phyloP scores from a whole-genome alignment of 495 filamentous ascomycete species.

The Clohesyomyces aquaticus region DNA sequence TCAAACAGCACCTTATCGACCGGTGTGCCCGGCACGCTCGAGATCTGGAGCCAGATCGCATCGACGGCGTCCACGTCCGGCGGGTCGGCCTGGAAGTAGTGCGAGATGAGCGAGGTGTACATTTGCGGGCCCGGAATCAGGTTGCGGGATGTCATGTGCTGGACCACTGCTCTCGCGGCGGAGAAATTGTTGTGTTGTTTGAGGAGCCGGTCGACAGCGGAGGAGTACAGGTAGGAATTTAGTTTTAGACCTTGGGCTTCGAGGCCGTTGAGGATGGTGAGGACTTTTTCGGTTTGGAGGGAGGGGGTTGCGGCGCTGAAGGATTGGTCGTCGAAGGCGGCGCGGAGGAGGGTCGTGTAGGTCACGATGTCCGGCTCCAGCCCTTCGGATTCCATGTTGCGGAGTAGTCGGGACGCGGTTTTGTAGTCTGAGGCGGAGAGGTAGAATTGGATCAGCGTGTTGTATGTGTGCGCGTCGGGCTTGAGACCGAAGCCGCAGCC shows the following conservation, averaged over 20 bases:
- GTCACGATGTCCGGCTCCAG: constrained; percentile 57
- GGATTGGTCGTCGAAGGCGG: constrained; percentile 48
- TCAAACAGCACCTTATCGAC: constrained; percentile 70
- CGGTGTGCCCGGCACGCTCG: constrained; percentile 44
- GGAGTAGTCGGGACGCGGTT: constrained; percentile 51
- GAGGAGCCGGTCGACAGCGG: constrained; percentile 67
- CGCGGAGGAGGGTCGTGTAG: constrained; percentile 59
- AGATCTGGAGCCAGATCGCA: constrained; percentile 54
- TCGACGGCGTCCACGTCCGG: constrained; percentile 63
- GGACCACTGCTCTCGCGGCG: constrained; percentile 62
- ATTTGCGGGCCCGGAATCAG: constrained; percentile 61
- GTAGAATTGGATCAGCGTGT: constrained; percentile 63
- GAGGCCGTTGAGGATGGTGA: constrained; percentile 57
- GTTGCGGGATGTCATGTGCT: constrained; percentile 58
- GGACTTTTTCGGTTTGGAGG: constrained; percentile 48
- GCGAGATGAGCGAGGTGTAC: constrained; percentile 71
- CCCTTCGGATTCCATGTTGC: constrained; percentile 52
- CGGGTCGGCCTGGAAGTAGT: constrained; percentile 62
- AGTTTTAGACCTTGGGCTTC: constrained; percentile 55
- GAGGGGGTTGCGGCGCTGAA: constrained; percentile 36
- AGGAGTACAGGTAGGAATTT: constrained; percentile 63
- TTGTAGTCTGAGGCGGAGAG: constrained; percentile 52
- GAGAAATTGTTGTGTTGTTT: constrained; percentile 47
- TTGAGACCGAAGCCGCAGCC: constrained; percentile 59
- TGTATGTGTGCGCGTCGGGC: constrained; percentile 69